Base-by-base conservation (phyloP, 2,329 filamentous ascomycete species). In the Penicillium hesseltinei region DNA sequence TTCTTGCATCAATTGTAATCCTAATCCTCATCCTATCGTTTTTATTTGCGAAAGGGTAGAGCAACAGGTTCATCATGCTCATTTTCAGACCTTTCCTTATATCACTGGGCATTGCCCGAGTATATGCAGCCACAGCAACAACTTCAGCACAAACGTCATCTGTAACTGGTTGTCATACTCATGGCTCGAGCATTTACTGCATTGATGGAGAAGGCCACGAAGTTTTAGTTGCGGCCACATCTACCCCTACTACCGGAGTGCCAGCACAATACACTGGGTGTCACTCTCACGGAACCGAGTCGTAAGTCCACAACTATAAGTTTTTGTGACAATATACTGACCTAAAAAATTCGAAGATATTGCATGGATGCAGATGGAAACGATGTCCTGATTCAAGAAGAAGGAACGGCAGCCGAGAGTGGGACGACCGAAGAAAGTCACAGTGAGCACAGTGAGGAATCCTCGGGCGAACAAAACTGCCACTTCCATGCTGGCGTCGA, bases 401-500 rank as follows among this genome's bases (percentile, higher is more conserved):
- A 61, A 36, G 62, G 61, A 19, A 55, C 62, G 10, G 29, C 27
- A 45, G 51, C 66, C 56, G 53, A 68, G 62, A 33, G 63, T 17
- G 52, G 44, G 29, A 45, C 43, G 36, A 45, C 43, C 15, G 3
- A 36, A 35, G n/a, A 58, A n/a, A 44, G 51, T 8, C 53, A 51
- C 27, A 31, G 43, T 19, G 65, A 54, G 66, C 52, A 72, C 56
- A n/a, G 68, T 48, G 64, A 73, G 71, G 45, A 69, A 29, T 42
- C 73, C 65, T 45, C 65, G n/a, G 53, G 60, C 11, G 75, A 73
- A n/a, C 65, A 79, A 61, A 79, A 83, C 64, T 91, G 88, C 64
- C 89, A 92, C 68, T 90, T 88, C 72, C 88, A 92, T 64, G 88
- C 88, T 10, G 88, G 88, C 38, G 85, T 91, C 23, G 86, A 90